Evolutionary conservation across 2,329 filamentous ascomycete genomes (phyloP).

Genomic region (Sporothrix mexicana): DNA sequence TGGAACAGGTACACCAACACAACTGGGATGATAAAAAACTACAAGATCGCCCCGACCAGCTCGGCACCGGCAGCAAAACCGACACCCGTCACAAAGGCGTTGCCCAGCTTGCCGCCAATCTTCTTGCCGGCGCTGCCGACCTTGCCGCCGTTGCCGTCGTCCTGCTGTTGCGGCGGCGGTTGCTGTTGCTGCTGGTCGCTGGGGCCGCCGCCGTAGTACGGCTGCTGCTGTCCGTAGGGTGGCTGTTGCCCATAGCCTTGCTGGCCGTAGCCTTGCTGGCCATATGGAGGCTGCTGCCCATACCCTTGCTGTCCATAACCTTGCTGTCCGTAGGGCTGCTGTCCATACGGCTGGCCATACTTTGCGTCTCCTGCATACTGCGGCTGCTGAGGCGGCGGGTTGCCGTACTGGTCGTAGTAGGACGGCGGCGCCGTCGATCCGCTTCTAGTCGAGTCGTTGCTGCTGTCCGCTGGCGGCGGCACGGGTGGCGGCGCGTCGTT

Average conservation of each 20-base stretch:
- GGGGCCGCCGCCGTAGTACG: constrained; percentile 47
- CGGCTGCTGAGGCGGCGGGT: constrained; percentile 19
- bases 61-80: constrained; percentile 90
- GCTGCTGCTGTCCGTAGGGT: constrained; percentile 47
- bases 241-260: constrained; percentile 37
- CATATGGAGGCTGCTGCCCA: constrained; percentile 33
- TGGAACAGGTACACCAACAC: constrained; percentile 26
- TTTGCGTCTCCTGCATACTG: constrained; percentile 18
- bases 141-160: constrained; percentile 63
- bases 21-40: constrained; percentile 44
- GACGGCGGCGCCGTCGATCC: constrained; percentile 30
- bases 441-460: constrained; percentile 37
- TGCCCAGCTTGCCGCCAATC: constrained; percentile 92
- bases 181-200: constrained; percentile 43
- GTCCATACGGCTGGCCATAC: constrained; percentile 19
- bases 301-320: constrained; percentile 19
- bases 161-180: constrained; percentile 52
- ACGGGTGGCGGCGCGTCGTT: constrained; percentile 44
- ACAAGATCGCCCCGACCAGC: constrained; percentile 90
- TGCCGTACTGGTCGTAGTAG: constrained; percentile 32
- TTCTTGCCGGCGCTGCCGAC: constrained; percentile 83
- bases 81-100: constrained; percentile 85
- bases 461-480: constrained; percentile 30
- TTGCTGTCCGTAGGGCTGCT: constrained; percentile 26
- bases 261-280: constrained; percentile 41